Evolutionary conservation across 345 rosid genomes (phyloP), one percentile per base, ranked within the genome.

Genomic region (Arabidopsis suecica): DNA sequence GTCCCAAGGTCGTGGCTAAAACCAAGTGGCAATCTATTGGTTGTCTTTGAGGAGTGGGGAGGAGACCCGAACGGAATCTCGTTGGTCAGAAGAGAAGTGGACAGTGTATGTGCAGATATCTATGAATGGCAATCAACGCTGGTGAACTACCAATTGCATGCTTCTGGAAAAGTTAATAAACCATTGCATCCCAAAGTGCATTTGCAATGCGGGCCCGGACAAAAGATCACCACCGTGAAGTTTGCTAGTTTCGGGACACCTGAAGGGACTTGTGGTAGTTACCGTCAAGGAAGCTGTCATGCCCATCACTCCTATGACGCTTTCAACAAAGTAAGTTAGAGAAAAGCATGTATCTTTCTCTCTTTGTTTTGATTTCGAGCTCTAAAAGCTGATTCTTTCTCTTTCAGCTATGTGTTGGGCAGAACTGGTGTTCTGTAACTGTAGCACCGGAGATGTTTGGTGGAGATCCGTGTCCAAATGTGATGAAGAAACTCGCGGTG

Each of bases 211-310:
- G 96, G 90, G 33, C 81, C 84, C 3, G 97, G 91, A 37, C 98
- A 96, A 78, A 89, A 89, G 75, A 96, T 96, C 18, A 85, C 88
- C 25, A 76, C 84, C 0, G 88, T 93, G 23, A 89, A 88, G 90
- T 96, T 93, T 77, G 99, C 99, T 16, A 93, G 98, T 86, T 96
- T 96, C 0, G 98, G 99, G 14, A 92, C 94, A 30, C 98, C 98
- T 11, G 84, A 82, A 83, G 99, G 99, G 8, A 80, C 79, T 65
- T 96, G 99, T 22, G 99, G 99, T 75, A 89, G 83, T 84, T 96
- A 87, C 85, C 87, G 79, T 0, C 80, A 90, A 65, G 97, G 98
- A 78, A 78, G 91, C 78, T 96, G 99, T 63, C 99, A 96, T 0
- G 99, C 98, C 16, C 83, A 81, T 79, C 96, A 92, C 83, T 96